phyloP scores from a whole-genome alignment of 2,329 filamentous ascomycete species.

The Calonectria crousiana region DNA sequence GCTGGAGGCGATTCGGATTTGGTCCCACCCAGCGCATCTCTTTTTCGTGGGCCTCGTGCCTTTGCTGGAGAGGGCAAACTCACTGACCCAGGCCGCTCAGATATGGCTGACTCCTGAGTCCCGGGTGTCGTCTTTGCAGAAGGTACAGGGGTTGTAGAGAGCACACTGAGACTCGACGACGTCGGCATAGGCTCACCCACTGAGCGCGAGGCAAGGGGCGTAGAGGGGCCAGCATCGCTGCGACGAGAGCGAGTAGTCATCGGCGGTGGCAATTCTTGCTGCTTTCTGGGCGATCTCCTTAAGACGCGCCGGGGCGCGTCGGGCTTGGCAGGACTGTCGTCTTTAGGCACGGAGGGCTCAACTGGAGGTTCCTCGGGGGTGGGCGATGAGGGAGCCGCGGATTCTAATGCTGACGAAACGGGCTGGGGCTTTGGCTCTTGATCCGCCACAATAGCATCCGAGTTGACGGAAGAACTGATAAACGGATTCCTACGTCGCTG shows the following conservation, averaged over 20 bases:
- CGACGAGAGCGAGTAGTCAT: slow-evolving; percentile 43
- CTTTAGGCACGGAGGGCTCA: neutral
- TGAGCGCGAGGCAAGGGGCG: slow-evolving; percentile 36
- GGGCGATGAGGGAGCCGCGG: slow-evolving; percentile 9
- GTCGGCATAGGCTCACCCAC: slow-evolving; percentile 31
- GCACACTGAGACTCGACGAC: slow-evolving; percentile 55
- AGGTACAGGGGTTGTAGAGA: slow-evolving; percentile 54
- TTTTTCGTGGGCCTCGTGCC: slow-evolving; percentile 33
- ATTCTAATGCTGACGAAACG: slow-evolving; percentile 28
- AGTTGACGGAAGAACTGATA: slow-evolving; percentile 48
- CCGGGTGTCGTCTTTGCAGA: slow-evolving; percentile 53
- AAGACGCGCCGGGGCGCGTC: neutral
- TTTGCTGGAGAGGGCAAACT: slow-evolving; percentile 40
- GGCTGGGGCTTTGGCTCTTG: slow-evolving; percentile 23
- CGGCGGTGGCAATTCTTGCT: slow-evolving; percentile 36
- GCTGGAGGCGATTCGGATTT: slow-evolving; percentile 46
- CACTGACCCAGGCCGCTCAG: slow-evolving; percentile 38
- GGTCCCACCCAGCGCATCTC: slow-evolving; percentile 26
- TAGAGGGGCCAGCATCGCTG: slow-evolving; percentile 35
- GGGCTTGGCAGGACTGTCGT: neutral
- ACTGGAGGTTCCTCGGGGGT: slow-evolving; percentile 28
- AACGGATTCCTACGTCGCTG: slow-evolving; percentile 41
- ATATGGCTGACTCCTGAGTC: slow-evolving; percentile 48
- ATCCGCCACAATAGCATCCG: slow-evolving; percentile 35
- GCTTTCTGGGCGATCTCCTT: slow-evolving; percentile 30